Base-by-base conservation (phyloP, 208 protist species). In the Kentomonas sorsogonicus region DNA sequence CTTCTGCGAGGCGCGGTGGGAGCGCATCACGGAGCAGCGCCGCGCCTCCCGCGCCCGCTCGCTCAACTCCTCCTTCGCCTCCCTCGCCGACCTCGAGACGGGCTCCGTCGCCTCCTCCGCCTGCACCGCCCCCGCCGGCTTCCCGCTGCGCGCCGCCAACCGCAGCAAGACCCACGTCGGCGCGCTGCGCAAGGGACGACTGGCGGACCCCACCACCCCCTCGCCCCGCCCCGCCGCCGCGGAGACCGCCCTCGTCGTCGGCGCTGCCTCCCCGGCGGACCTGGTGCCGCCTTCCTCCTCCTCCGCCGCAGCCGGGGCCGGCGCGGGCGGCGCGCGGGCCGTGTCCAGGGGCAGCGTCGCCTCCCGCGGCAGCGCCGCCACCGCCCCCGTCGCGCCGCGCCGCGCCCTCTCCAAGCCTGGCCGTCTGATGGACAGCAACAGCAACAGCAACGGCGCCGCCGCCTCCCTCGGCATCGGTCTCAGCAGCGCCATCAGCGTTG, bases 31-130 rank as follows among this genome's bases (percentile, higher is more conserved):
- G 33, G 67, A 77, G 46, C 81, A 80, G 41, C 47, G 56, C 20
- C 50, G 63, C 10, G 68, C 71, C 13, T 56, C 83, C 34, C 56
- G 71, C 33, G 74, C 71, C n/a, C 73, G 88, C 15, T 84, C 79
- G 0, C 61, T 83, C 13, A 70, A 57, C 29, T 60, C 55, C 4
- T 78, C 76, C 4, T 63, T 54, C 39, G 39, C 60, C 18, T 91
- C 74, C 38, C 63, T 83, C 43, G 54, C 73, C 23, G 40, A 57
- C 7, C 79, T 67, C 36, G 66, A 52, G 25, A 56, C 52, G 54
- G 39, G 63, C 45, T 67, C 62, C 27, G 41, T 61, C n/a, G 48
- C 52, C n/a, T 70, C 65, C n/a, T 54, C 61, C 10, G 70, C 65
- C 25, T 53, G 55, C 6, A 75, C 53, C 1, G 45, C 69, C 4